phyloP scores from a whole-genome alignment of 257 asterid genomes.

The Nicotiana undulata region DNA sequence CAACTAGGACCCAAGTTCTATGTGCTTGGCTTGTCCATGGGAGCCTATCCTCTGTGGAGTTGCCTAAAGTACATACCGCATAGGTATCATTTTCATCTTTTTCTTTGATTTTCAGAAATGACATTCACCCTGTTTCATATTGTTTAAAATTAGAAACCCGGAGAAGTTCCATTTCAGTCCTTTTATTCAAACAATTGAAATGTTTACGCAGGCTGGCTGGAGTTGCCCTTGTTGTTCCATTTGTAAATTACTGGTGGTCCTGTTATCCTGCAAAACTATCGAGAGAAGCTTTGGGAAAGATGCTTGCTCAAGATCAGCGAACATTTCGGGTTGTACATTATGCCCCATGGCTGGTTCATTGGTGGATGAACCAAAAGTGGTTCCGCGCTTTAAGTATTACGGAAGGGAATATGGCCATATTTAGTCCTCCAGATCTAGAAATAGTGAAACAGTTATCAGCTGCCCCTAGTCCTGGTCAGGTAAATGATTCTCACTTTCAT shows the following conservation, averaged over 20 bases:
- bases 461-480: slow-evolving; percentile 48
- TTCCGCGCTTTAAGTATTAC: slow-evolving; percentile 45
- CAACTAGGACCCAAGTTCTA: slow-evolving; percentile 62
- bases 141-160: background rate
- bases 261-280: slow-evolving; percentile 48
- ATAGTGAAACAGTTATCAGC: slow-evolving; percentile 33
- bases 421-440: slow-evolving; percentile 53
- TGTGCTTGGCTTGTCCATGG: slow-evolving; percentile 66
- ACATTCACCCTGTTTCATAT: background rate
- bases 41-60: slow-evolving; percentile 60
- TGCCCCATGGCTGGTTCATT: slow-evolving; percentile 66
- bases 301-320: slow-evolving; percentile 38
- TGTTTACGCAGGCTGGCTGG: slow-evolving; percentile 53
- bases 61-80: slow-evolving; percentile 73
- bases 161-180: background rate
- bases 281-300: slow-evolving; percentile 24
- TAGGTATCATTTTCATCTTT: slow-evolving; percentile 38
- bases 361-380: slow-evolving; percentile 93
- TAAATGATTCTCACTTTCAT: slow-evolving; percentile 13
- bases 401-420: slow-evolving; percentile 36
- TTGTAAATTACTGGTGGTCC: slow-evolving; percentile 70
- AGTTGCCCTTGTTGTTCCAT: slow-evolving; percentile 68
- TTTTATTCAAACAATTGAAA: background rate
- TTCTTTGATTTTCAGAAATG: background rate
- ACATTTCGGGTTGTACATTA: slow-evolving; percentile 54